Base-by-base conservation (phyloP, 352 stramenopile genomes). In the Phytopythium kandeliae region DNA sequence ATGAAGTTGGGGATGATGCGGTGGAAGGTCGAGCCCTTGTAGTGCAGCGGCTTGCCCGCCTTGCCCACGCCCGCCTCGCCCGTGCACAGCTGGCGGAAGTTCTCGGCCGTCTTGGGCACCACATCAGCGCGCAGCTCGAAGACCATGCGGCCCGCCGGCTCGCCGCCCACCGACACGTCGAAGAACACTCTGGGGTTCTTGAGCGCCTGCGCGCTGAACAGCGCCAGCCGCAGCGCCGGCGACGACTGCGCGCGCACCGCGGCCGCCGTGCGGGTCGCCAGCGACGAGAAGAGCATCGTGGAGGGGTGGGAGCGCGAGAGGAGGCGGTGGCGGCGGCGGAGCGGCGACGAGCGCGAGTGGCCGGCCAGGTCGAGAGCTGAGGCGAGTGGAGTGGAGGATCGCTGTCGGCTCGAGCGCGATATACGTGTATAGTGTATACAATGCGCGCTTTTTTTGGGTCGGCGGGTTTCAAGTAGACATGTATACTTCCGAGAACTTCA, bases 31-130 rank as follows among this genome's bases (percentile, higher is more conserved):
- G 72, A 92, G 48, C 81, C 83, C 67, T 96, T 95, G 77, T 93
- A 96, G 69, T 89, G 75, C 46, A 95, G 62, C 38, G 84, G 62
- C 41, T 88, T 87, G 62, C 82, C 83, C 15, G 72, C 72, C 50
- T 81, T 72, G 50, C 93, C 89, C 24, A 85, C 63, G 52, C 93
- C 94, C n/a, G 95, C 96, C 67, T 99, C 97, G 54, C 96, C 97
- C 42, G 96, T 99, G 85, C 96, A 99, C 13, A 99, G 72, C 55
- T 86, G 74, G 34, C 91, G 74, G 70, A 99, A 99, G 74, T 99
- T 99, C 65, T 99, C 96, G 33, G 95, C 97, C 28, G 97, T 99
- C 69, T 98, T 98, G 19, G 97, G 97, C 48, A 96, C 95, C 25
- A 98, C 88, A 60, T 99, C 93, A 11, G 85, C 86, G 72, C 94